Percentiles rank a stretch among this genome's conserved stretches.
phyloP scores from a whole-genome alignment of 2,329 filamentous ascomycete species.

The Penicillium sclerotiorum region DNA sequence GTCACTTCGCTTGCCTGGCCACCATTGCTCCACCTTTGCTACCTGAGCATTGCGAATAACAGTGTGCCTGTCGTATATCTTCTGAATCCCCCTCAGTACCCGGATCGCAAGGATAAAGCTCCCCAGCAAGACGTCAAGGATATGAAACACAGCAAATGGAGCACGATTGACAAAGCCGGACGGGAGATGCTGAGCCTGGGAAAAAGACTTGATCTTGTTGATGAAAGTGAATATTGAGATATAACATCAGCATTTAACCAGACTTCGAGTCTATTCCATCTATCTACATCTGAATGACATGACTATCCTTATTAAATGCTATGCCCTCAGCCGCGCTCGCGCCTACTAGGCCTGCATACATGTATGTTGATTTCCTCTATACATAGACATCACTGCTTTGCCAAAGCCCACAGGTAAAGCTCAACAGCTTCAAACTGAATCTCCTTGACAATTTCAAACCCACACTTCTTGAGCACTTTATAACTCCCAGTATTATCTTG shows the following conservation, averaged over 20 bases:
- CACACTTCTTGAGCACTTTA: conserved; percentile 28
- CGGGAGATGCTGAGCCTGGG: conserved; percentile 7
- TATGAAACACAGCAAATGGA: background rate
- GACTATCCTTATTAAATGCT: too few relatives aligned
- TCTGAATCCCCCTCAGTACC: conserved; percentile 20
- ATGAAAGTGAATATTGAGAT: conserved; percentile 4
- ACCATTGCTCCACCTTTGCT: conserved; percentile 24
- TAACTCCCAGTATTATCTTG: conserved; percentile 20
- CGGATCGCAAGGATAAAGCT: background rate
- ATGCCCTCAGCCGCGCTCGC: too few relatives aligned
- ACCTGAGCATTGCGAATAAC: conserved; percentile 19
- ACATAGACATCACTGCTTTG: too few relatives aligned
- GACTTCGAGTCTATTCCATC: too few relatives aligned
- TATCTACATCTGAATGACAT: too few relatives aligned
- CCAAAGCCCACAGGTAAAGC: conserved; percentile 17
- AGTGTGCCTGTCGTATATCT: conserved; percentile 26
- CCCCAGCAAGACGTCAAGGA: background rate
- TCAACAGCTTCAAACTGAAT: conserved; percentile 12
- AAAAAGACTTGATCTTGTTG: conserved; percentile 7
- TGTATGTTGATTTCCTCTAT: too few relatives aligned
- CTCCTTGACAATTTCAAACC: conserved; percentile 15
- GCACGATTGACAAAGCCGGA: conserved; percentile 4
- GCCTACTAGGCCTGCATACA: too few relatives aligned
- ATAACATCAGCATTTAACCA: too few relatives aligned
- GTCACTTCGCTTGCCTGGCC: conserved; percentile 26